Base-by-base conservation (phyloP, 176 grass and related monocot genomes). In the Juncus inflexus region DNA sequence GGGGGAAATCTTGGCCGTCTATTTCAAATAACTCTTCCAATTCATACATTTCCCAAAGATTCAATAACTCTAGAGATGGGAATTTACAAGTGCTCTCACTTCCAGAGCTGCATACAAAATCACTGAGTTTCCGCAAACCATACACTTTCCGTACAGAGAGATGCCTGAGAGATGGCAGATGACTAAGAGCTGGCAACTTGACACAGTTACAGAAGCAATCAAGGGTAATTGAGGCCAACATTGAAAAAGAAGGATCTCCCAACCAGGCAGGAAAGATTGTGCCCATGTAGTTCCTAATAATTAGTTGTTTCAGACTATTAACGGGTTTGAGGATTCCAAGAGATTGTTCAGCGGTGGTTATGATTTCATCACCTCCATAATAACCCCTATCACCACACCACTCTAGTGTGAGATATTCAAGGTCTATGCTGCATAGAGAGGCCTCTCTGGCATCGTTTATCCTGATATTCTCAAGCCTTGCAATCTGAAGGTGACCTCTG, bases 261-360 rank as follows among this genome's bases (percentile, higher is more conserved):
- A 76, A 54, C 79, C 79, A 79, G 15, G 38, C 8, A 3, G 75
- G 79, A 62, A 87, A 82, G 9, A 0, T 5, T 14, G 5, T 57
- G 35, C 79, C 79, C 13, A n/a, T 6, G 5, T 87, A 82, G 3
- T 53, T 50, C 64, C 74, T 65, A 2, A 82, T 58, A 37, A 45
- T 7, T 1, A 82, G 65, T 14, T 72, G 74, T 50, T 77, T 13
- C 3, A 87, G 74, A 6, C 45, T 63, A 4, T 2, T n/a, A 13
- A 77, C 36, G 2, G 74, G 83, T 10, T 74, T 42, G 35, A 81
- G 50, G 12, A 35, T 40, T 15, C 69, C 61, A 43, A 80, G 66
- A 3, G 72, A 62, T 4, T 59, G 40, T 35, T 67, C 77, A 52
- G 58, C 52, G 1, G 35, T 43, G 49, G 61, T 6, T 58, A 39